Evolutionary conservation across 768 basidiomycete species (phyloP), one percentile per base, ranked within the genome.

Genomic region (Fomitopsis serialis): DNA sequence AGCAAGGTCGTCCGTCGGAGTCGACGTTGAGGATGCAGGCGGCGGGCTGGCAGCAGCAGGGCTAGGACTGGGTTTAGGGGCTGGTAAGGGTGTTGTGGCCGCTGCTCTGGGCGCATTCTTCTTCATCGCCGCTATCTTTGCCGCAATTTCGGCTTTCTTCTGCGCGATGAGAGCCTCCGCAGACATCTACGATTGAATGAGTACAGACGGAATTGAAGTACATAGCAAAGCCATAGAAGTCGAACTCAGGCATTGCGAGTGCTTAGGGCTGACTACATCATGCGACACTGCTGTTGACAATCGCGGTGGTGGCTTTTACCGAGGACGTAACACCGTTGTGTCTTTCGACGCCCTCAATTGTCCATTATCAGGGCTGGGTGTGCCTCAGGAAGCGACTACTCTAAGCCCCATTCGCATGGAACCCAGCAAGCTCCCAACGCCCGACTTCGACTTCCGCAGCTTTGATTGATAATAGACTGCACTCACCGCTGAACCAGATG

Each of bases 131-230:
- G 92, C 92, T 22, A 90, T 76, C 67, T 92, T 93, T 15, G 92
- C 92, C 11, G 87, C 78, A 56, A 95, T 85, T 68, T 92, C 88
- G 6, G 90, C 89, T 36, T 85, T 78, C 69, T 89, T 90, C 70
- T 88, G 87, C 21, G 87, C 85, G 51, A 92, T 91, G 61, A 90
- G 78, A 27, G 80, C 86, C 59, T 81, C 80, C 56, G 74, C 73
- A 34, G 78, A 73, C 11, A 76, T 54, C 78, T 82, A 50, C 23
- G 17, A 29, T 4, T 17, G 15, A 7, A 19, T 19, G 19, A 40
- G 37, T 13, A 19, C 47, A 45, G 36, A 27, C 32, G 19, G 17
- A 37, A 15, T 22, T n/a, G n/a, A n/a, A n/a, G n/a, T n/a, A n/a
- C n/a, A n/a, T n/a, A n/a, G n/a, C n/a, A n/a, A n/a, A n/a, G n/a